Conservation (phyloP, 345 rosid species). For the Euclidium syriacum region DNA sequence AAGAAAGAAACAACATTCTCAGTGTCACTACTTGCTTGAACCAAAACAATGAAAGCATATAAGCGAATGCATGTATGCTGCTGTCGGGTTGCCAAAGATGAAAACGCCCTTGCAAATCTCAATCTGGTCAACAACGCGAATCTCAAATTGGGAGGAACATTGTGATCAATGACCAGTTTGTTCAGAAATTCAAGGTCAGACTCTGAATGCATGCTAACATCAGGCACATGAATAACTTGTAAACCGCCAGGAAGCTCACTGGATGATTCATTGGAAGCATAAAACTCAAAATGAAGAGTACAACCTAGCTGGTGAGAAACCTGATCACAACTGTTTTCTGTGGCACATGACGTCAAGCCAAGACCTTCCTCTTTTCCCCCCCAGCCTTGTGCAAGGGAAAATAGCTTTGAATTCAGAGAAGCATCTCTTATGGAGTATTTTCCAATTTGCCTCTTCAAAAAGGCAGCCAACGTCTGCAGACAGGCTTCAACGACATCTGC, state of each 20-base stretch:
- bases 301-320: constrained; percentile 75
- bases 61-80: constrained; percentile 89
- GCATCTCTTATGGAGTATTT: constrained; percentile 74
- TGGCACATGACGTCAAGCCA: constrained; percentile 73
- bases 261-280: constrained; percentile 44
- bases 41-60: constrained; percentile 87
- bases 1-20: constrained; percentile 83
- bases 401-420: constrained; percentile 70
- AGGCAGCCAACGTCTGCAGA: constrained; percentile 81
- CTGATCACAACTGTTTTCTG: constrained; percentile 58
- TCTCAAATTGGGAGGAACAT: constrained; percentile 77
- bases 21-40: constrained; percentile 75
- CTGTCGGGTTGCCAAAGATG: constrained; percentile 67
- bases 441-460: constrained; percentile 77
- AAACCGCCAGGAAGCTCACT: constrained; percentile 56
- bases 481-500: constrained; percentile 94
- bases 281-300: constrained; percentile 96
- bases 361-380: constrained; percentile 99
- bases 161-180: constrained; percentile 62
- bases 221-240: constrained; percentile 69
- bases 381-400: constrained; percentile 98
- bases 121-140: constrained; percentile 77
- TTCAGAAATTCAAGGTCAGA: constrained; percentile 77
- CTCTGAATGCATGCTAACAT: constrained; percentile 40
- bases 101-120: constrained; percentile 88